phyloP scores from a whole-genome alignment of 345 rosid genomes.

The Salix arbutifolia region DNA sequence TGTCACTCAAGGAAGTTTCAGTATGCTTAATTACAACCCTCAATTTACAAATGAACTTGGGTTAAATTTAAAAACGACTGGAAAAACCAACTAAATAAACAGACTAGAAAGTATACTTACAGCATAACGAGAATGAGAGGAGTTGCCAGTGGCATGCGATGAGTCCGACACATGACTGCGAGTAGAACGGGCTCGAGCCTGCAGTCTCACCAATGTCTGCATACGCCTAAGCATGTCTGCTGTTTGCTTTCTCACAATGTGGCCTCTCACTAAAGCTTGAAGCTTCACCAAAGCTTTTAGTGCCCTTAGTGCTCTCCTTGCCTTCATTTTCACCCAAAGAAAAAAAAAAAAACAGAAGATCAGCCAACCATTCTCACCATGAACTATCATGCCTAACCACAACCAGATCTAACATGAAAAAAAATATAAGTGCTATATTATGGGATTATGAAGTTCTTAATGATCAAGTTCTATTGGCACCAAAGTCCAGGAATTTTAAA shows the following conservation, averaged over 20 bases:
- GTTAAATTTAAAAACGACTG: neutral
- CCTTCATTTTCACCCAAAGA: constrained; percentile 15
- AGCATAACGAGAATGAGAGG: constrained; percentile 4
- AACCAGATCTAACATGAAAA: neutral
- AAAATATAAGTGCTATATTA: neutral
- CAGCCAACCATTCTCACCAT: neutral
- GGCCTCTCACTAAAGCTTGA: constrained; percentile 36
- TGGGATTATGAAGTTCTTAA: neutral
- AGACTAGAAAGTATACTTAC: constrained; percentile 15
- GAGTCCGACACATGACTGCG: constrained; percentile 17
- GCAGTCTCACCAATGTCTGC: constrained; percentile 28
- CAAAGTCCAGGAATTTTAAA: neutral
- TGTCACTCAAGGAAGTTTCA: neutral
- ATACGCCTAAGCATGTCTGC: constrained; percentile 35
- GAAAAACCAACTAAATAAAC: neutral
- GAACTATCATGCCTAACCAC: neutral
- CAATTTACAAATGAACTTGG: neutral
- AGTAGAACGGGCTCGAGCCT: constrained; percentile 28
- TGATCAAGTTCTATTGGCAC: neutral
- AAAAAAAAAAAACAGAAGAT: neutral
- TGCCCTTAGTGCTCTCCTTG: constrained; percentile 36
- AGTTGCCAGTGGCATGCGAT: constrained; percentile 12
- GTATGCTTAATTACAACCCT: neutral
- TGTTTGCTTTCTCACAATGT: constrained; percentile 33
- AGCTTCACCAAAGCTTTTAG: constrained; percentile 31